Conservation (phyloP, 345 rosid genomes). For the Camelina hispida region DNA sequence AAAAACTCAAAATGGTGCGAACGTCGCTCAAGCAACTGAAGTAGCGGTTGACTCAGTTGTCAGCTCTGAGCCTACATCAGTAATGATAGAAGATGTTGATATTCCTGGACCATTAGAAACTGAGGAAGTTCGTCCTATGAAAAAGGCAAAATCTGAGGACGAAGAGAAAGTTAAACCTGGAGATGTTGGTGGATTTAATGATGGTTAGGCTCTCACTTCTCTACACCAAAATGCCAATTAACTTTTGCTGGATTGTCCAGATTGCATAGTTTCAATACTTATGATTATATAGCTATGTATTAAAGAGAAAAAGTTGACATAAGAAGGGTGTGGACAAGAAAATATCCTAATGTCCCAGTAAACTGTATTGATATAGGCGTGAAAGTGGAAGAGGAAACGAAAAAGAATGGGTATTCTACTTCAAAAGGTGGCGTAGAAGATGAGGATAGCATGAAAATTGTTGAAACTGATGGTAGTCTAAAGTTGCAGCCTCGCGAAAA, state of each 20-base stretch:
- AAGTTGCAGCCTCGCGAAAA: constrained; percentile 78
- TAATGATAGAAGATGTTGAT: constrained; percentile 40
- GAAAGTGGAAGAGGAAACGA: constrained; percentile 36
- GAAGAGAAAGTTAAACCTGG: constrained; percentile 41
- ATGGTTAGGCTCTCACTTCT: constrained; percentile 49
- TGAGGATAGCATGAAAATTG: constrained; percentile 36
- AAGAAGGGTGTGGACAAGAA: constrained; percentile 10
- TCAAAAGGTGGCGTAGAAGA: constrained; percentile 40
- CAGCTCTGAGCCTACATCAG: constrained; percentile 45
- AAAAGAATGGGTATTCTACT: constrained; percentile 36
- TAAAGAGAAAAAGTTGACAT: background rate
- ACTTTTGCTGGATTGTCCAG: constrained; percentile 1
- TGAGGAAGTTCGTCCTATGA: constrained; percentile 62
- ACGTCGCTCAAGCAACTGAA: constrained; percentile 38
- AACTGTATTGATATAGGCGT: constrained; percentile 48
- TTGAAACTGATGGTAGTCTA: constrained; percentile 63
- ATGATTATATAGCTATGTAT: background rate
- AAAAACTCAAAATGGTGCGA: constrained; percentile 13
- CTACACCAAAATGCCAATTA: background rate
- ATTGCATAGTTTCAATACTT: background rate
- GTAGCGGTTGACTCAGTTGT: constrained; percentile 38
- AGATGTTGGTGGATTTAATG: constrained; percentile 46
- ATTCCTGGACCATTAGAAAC: constrained; percentile 43
- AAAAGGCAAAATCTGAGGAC: constrained; percentile 64
- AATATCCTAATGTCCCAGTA: constrained; percentile 18